Base-by-base conservation (phyloP, 148 eudicot genomes). In the Euryodendron excelsum region DNA sequence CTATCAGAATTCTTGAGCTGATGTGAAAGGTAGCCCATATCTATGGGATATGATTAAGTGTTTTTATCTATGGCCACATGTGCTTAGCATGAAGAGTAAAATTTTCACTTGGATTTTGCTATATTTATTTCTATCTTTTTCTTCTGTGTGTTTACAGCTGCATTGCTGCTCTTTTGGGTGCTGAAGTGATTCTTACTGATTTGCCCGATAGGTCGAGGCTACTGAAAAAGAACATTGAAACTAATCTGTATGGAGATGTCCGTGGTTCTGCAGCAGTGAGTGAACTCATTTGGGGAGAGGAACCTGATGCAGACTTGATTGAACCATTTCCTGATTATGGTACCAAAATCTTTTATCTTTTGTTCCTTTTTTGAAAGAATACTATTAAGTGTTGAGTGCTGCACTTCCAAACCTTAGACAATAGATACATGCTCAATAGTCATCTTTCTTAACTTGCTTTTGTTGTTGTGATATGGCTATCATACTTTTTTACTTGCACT, bases 101-200 rank as follows among this genome's bases (percentile, higher is more conserved):
- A 37, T n/a, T 36, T 58, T 41, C 52, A 23, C 47, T 74, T 14
- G 23, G 67, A 39, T 37, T 58, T 74, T 27, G 1, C 2, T 39
- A 5, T 25, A 8, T 69, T 74, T 21, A 37, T 41, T 14, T 23
- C 9, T 5, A 31, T 45, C 23, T 20, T 21, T 39, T 30, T 30
- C 25, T 48, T 78, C 56, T 55, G 44, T 58, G 75, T 78, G 58
- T 74, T 85, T 82, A 60, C 90, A 94, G 98, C 72, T 94, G 97
- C 82, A 84, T 94, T 84, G 97, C 97, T 86, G 97, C 97, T 75
- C 88, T 94, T 80, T 85, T 88, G 81, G 97, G 98, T 78, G 92
- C 96, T 77, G 86, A 90, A 73, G 94, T 82, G 83, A 80, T 83
- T 73, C 86, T 92, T 47, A 92, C 97, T 20, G 97, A 92, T 88